These are phyloP conservation scores for Sugiyamaella xylanicola DNA, from an alignment of 1,139 yeast genomes.

Conservation along the genomic window DNA sequence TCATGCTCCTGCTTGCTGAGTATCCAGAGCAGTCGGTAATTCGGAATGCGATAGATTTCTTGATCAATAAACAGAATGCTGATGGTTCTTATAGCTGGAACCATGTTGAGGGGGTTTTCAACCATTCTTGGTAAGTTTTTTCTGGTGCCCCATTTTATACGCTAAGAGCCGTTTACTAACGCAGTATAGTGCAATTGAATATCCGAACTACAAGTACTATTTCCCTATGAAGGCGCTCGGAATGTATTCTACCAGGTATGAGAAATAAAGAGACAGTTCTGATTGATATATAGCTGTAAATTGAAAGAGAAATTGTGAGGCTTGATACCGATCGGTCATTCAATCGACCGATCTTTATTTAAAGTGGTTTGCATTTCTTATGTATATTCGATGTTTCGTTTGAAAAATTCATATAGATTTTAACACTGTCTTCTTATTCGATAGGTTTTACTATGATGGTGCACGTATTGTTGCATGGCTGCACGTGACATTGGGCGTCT, in stretches of 20 bases:
- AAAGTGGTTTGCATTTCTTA: too few relatives aligned
- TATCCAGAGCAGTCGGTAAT: constrained; percentile 74
- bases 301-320: too few relatives aligned
- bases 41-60: constrained; percentile 60
- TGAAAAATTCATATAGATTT: too few relatives aligned
- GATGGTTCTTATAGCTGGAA: constrained; percentile 89
- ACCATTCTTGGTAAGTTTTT: constrained; percentile 60
- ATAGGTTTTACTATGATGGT: too few relatives aligned
- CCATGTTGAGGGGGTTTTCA: constrained; percentile 92
- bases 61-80: constrained; percentile 66
- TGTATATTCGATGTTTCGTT: too few relatives aligned
- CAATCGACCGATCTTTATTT: too few relatives aligned
- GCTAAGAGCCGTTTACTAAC: constrained; percentile 13
- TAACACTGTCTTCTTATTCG: too few relatives aligned
- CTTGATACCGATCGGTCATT: too few relatives aligned
- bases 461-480: too few relatives aligned
- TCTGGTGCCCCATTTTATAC: not conserved
- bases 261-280: not conserved
- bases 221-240: constrained; percentile 95
- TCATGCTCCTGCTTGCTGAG: constrained; percentile 76
- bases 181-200: constrained; percentile 69
- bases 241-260: constrained; percentile 48
- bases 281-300: too few relatives aligned
- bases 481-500: constrained; percentile 3
- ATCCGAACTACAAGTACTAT: constrained; percentile 87